phyloP scores from a whole-genome alignment of 2,329 filamentous ascomycete genomes.

The Colletotrichum phormii region DNA sequence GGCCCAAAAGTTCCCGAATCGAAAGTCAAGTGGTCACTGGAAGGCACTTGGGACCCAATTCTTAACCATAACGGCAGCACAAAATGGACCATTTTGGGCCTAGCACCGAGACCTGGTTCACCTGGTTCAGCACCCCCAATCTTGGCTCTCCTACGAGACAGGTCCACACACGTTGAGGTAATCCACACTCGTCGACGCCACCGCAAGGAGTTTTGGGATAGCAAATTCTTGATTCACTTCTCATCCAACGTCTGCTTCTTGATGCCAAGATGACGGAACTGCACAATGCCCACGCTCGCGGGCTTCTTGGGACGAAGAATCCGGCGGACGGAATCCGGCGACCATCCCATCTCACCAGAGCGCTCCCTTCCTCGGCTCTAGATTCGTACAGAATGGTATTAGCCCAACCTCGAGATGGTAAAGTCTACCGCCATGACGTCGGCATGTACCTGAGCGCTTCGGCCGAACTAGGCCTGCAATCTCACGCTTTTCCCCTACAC shows the following conservation, averaged over 20 bases:
- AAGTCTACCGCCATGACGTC: constrained; percentile 26
- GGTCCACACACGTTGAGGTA: neutral
- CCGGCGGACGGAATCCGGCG: neutral
- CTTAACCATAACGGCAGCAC: neutral
- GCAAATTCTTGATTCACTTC: constrained; percentile 10
- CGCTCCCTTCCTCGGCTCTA: neutral
- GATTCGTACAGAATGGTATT: neutral
- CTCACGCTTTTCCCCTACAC: neutral
- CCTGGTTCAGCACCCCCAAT: neutral
- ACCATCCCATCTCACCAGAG: constrained; percentile 11
- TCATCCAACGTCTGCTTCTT: neutral
- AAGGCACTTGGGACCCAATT: neutral
- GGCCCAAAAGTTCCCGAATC: neutral
- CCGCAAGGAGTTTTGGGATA: neutral
- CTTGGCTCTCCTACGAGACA: constrained; percentile 23
- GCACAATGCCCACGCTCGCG: neutral
- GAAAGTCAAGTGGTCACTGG: neutral
- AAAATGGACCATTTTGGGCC: neutral
- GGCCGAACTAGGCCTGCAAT: constrained; percentile 24
- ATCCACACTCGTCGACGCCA: constrained; percentile 17
- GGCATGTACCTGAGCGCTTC: constrained; percentile 21
- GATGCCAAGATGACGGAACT: constrained; percentile 3
- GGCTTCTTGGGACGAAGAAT: constrained; percentile 15
- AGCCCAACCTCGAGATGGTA: neutral
- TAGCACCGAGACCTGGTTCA: neutral